Conservation (phyloP, 1,284 basidiomycete species). For the Malassezia arunalokei region DNA sequence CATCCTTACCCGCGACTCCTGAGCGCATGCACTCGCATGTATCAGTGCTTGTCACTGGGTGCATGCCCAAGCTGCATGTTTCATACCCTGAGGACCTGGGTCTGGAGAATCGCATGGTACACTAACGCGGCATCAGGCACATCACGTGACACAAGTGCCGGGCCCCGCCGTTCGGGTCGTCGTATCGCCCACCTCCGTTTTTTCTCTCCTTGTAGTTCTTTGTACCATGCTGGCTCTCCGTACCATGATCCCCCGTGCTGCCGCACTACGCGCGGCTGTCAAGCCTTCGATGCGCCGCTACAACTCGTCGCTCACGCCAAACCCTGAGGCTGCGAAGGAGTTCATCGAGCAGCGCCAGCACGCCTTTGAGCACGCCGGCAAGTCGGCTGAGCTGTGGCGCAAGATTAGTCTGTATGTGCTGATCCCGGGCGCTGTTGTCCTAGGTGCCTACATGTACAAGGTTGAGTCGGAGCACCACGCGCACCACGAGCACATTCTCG, state of each 20-base stretch:
- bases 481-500: constrained; percentile 34
- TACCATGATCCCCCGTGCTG: constrained; percentile 12
- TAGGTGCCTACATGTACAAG: constrained; percentile 40
- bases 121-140: background rate
- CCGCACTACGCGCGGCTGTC: constrained; percentile 4
- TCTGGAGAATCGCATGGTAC: background rate
- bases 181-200: background rate
- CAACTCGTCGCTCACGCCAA: constrained; percentile 2
- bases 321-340: constrained; percentile 21
- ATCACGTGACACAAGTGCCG: constrained; percentile 14
- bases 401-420: constrained; percentile 33
- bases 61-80: background rate
- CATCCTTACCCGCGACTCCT: constrained; percentile 18
- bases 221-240: constrained; percentile 12
- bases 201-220: background rate
- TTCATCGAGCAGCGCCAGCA: constrained; percentile 28
- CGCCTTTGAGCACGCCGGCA: constrained; percentile 33
- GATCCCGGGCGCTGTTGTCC: constrained; percentile 32
- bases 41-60: background rate
- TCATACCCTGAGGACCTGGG: background rate
- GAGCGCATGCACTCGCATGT: background rate
- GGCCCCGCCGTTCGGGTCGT: background rate
- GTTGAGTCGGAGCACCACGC: constrained; percentile 35
- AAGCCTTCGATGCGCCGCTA: background rate
- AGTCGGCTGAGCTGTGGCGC: constrained; percentile 38